A percentile compares a stretch with the other conserved stretches of the same genome.
These are phyloP conservation scores for Russula griseocarnosa DNA, from an alignment of 768 basidiomycete species.

Conservation along the genomic window DNA sequence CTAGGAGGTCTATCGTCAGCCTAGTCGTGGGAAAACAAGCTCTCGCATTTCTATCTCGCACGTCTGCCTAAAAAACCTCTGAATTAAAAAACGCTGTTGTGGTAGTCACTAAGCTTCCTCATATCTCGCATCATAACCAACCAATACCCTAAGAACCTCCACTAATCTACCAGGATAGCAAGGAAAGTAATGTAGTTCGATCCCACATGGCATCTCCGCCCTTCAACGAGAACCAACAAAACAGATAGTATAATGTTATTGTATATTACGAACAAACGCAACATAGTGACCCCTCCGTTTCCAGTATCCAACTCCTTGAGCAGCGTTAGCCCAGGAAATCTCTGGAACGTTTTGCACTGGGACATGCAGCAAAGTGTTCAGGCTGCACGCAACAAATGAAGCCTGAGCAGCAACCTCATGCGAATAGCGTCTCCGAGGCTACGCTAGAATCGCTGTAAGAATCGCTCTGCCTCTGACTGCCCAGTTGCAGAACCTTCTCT, in stretches of 20 bases:
- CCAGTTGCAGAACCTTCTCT: background rate
- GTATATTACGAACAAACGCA: background rate
- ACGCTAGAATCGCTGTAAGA: conserved; percentile 16
- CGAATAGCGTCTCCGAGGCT: background rate
- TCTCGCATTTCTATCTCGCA: too few species aligned
- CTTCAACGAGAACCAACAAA: background rate
- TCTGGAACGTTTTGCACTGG: background rate
- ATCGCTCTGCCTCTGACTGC: conserved; percentile 7
- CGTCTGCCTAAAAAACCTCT: too few species aligned
- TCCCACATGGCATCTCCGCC: background rate
- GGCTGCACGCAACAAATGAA: too few species aligned
- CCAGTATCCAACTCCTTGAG: background rate
- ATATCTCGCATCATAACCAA: too few species aligned
- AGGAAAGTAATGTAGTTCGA: too few species aligned
- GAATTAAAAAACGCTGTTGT: too few species aligned
- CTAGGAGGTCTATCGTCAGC: too few species aligned
- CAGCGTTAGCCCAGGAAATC: background rate
- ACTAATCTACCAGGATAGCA: background rate
- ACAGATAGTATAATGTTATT: background rate
- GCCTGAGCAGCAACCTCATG: too few species aligned
- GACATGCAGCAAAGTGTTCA: too few species aligned
- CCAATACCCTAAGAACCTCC: too few species aligned
- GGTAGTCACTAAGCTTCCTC: too few species aligned
- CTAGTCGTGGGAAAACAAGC: too few species aligned
- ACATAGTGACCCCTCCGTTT: background rate